Evolutionary conservation across 108 stramenopile species (phyloP).

Genomic region (Seminavis robusta): DNA sequence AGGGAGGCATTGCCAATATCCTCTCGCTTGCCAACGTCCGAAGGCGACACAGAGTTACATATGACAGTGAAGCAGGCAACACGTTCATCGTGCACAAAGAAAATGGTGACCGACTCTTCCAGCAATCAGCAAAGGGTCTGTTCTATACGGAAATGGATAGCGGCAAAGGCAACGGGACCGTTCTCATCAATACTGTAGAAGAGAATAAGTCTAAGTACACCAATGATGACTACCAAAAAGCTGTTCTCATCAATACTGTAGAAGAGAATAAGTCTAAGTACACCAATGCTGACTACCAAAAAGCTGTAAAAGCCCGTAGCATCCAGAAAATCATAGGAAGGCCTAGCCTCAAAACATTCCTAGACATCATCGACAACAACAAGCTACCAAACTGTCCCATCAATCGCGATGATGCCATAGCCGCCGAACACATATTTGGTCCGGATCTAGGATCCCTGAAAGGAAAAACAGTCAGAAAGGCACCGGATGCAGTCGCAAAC

Average conservation of each 20-base stretch:
- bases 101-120: too few species aligned
- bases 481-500: background rate
- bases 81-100: too few species aligned
- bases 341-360: slow-evolving; percentile 13
- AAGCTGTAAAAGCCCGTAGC: slow-evolving; percentile 9
- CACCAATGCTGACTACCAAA: slow-evolving; percentile 9
- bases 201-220: too few species aligned
- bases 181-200: too few species aligned
- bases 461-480: slow-evolving; percentile 11
- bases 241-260: slow-evolving; percentile 11
- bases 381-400: slow-evolving; percentile 36
- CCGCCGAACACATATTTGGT: slow-evolving; percentile 27
- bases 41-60: slow-evolving; percentile 8
- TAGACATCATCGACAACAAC: slow-evolving; percentile 20
- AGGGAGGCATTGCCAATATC: slow-evolving; percentile 27
- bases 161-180: too few species aligned
- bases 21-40: slow-evolving; percentile 10
- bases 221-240: too few species aligned
- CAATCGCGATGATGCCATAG: slow-evolving; percentile 14
- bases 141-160: too few species aligned
- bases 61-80: too few species aligned
- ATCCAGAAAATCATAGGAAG: slow-evolving; percentile 23
- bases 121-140: too few species aligned
- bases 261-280: slow-evolving; percentile 1
- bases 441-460: slow-evolving; percentile 11